A percentile compares a stretch with the other conserved stretches of the same genome.
Evolutionary conservation across 2,329 filamentous ascomycete species (phyloP).

Genomic region (Exserohilum rostratum): DNA sequence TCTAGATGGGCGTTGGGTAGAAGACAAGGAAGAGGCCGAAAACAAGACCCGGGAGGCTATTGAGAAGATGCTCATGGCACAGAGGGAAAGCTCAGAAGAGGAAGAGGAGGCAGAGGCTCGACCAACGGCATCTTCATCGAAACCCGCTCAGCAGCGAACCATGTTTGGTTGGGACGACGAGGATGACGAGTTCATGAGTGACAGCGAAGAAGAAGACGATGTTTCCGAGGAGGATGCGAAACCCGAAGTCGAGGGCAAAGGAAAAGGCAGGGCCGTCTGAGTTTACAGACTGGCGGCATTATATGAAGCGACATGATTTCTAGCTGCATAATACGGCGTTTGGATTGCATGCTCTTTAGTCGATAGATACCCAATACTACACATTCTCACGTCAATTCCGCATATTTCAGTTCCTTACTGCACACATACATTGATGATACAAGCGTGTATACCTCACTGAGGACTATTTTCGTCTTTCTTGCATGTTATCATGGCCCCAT

Average conservation of each 20-base stretch:
- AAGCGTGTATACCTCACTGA: not conserved
- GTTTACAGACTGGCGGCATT: not conserved
- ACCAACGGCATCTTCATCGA: slow-evolving; percentile 31
- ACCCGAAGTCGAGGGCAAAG: slow-evolving; percentile 47
- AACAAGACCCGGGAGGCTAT: slow-evolving; percentile 83
- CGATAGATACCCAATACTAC: slow-evolving; percentile 23
- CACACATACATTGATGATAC: not conserved
- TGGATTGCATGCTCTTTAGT: not conserved
- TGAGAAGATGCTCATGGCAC: slow-evolving; percentile 55
- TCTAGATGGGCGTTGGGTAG: slow-evolving; percentile 90
- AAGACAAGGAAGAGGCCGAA: slow-evolving; percentile 88
- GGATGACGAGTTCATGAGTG: slow-evolving; percentile 58
- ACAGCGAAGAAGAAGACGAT: slow-evolving; percentile 55
- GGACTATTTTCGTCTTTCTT: not conserved
- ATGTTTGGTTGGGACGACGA: slow-evolving; percentile 83
- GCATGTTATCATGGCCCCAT: not conserved
- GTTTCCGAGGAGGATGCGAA: slow-evolving; percentile 42
- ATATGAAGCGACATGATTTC: not conserved
- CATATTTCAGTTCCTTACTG: not conserved
- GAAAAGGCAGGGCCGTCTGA: slow-evolving; percentile 50
- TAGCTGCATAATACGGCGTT: slow-evolving; percentile 11
- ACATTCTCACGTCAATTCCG: not conserved
- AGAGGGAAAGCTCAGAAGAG: slow-evolving; percentile 51
- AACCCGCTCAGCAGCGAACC: slow-evolving; percentile 48
- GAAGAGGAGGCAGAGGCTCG: slow-evolving; percentile 39